phyloP scores from a whole-genome alignment of 768 basidiomycete genomes.

The Kwoniella sp. region DNA sequence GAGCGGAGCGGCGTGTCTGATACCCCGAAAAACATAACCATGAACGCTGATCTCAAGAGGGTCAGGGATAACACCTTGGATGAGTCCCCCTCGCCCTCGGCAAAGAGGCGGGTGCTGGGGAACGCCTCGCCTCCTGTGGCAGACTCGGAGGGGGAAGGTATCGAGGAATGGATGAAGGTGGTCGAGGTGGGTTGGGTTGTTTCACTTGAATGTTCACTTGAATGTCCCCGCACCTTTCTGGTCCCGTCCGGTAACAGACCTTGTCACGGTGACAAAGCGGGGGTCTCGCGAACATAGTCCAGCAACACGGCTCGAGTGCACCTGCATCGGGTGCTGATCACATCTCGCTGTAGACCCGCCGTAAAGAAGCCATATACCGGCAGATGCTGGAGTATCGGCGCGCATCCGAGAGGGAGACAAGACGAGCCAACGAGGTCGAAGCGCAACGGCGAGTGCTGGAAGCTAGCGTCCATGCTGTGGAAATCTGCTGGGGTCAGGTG shows the following conservation, averaged over 20 bases:
- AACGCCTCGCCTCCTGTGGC: constrained; percentile 8
- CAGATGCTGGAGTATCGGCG: constrained; percentile 47
- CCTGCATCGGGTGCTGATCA: too few relatives aligned
- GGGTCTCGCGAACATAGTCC: too few relatives aligned
- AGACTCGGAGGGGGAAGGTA: constrained; percentile 20
- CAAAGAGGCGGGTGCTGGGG: constrained; percentile 27
- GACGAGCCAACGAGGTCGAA: constrained; percentile 35
- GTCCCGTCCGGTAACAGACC: too few relatives aligned
- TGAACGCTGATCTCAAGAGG: constrained; percentile 46
- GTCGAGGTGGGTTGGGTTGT: constrained; percentile 32
- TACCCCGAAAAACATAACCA: constrained; percentile 8
- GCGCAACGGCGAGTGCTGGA: constrained; percentile 32
- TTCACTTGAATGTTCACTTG: too few relatives aligned
- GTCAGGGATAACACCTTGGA: constrained; percentile 36
- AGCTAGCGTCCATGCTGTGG: constrained; percentile 39
- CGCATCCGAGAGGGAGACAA: constrained; percentile 32
- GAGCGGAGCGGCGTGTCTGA: too few relatives aligned
- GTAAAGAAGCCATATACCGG: constrained; percentile 47
- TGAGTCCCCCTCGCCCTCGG: constrained; percentile 19
- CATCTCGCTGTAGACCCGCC: constrained; percentile 1
- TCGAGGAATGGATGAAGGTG: constrained; percentile 42
- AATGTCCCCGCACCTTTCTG: too few relatives aligned
- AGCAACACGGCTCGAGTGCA: too few relatives aligned
- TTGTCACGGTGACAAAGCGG: too few relatives aligned
- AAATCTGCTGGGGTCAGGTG: constrained; percentile 45